A percentile compares a stretch with the other conserved stretches of the same genome.
phyloP scores from a whole-genome alignment of 345 rosid genomes.

The Brassica rapa region DNA sequence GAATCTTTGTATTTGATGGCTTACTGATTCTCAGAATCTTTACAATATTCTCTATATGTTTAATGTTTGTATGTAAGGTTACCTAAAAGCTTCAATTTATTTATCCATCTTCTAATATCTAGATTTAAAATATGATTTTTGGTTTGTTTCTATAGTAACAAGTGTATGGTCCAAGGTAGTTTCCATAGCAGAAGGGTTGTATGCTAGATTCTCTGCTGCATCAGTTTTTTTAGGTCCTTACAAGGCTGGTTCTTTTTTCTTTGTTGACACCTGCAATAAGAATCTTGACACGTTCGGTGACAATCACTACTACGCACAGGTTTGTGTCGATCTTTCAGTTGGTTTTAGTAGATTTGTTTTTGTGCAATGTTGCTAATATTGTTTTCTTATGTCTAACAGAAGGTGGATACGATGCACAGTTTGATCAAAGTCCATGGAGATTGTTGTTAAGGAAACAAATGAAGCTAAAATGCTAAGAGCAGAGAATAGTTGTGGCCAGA shows the following conservation, averaged over 20 bases:
- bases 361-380: conserved; percentile 11
- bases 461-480: conserved; percentile 82
- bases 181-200: conserved; percentile 64
- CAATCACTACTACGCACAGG: conserved; percentile 84
- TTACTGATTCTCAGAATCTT: conserved; percentile 70
- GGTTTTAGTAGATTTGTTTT: neutral
- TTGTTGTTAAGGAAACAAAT: conserved; percentile 80
- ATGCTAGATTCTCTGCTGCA: conserved; percentile 84
- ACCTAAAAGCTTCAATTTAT: neutral
- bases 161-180: conserved; percentile 73
- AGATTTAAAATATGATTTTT: too few species aligned
- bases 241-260: conserved; percentile 65
- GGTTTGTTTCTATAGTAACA: conserved; percentile 51
- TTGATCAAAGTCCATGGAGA: conserved; percentile 55
- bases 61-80: neutral
- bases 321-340: conserved; percentile 6
- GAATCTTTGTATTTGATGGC: conserved; percentile 91
- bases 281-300: conserved; percentile 90
- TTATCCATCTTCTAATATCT: neutral
- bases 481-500: conserved; percentile 58
- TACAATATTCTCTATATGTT: neutral
- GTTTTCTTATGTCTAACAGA: conserved; percentile 45
- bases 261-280: conserved; percentile 88
- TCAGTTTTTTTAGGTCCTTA: conserved; percentile 82
- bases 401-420: conserved; percentile 43